Evolutionary conservation across 2,329 filamentous ascomycete genomes (phyloP).

Genomic region (Pseudogymnoascus sp.): DNA sequence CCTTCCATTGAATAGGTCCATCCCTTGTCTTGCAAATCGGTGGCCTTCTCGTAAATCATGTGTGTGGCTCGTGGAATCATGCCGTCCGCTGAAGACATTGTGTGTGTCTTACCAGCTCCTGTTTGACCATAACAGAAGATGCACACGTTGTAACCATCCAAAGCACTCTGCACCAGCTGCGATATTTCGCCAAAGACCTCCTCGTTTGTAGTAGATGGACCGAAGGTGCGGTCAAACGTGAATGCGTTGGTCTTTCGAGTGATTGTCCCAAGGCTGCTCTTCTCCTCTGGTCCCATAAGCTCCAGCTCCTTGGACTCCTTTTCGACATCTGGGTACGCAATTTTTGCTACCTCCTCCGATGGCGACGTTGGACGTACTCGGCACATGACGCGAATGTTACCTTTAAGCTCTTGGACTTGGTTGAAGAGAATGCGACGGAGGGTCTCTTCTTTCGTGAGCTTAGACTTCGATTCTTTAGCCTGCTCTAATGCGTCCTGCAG

Average conservation of each 20-base stretch:
- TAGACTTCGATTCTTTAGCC: conserved; percentile 65
- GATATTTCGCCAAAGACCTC: conserved; percentile 95
- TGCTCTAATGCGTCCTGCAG: conserved; percentile 68
- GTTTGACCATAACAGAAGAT: conserved; percentile 99
- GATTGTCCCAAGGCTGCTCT: conserved; percentile 67
- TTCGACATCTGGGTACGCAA: conserved; percentile 69
- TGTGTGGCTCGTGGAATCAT: conserved; percentile 92
- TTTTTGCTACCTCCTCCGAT: conserved; percentile 57
- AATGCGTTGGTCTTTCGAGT: conserved; percentile 76
- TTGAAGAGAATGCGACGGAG: conserved; percentile 89
- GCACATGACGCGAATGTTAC: conserved; percentile 97
- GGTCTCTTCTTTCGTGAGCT: conserved; percentile 84
- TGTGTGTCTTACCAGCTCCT: conserved; percentile 91
- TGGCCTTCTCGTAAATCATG: conserved; percentile 88
- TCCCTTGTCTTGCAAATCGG: conserved; percentile 75
- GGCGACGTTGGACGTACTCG: conserved; percentile 75
- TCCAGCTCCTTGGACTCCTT: conserved; percentile 84
- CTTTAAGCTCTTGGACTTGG: conserved; percentile 94
- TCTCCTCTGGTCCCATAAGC: conserved; percentile 74
- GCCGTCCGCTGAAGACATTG: conserved; percentile 84
- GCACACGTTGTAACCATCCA: conserved; percentile 97
- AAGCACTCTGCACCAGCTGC: conserved; percentile 88
- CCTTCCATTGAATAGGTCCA: conserved; percentile 95
- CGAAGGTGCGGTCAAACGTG: conserved; percentile 88
- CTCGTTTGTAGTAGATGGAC: conserved; percentile 65